Conservation (phyloP, 352 stramenopile species). For the Plasmopara halstedii region DNA sequence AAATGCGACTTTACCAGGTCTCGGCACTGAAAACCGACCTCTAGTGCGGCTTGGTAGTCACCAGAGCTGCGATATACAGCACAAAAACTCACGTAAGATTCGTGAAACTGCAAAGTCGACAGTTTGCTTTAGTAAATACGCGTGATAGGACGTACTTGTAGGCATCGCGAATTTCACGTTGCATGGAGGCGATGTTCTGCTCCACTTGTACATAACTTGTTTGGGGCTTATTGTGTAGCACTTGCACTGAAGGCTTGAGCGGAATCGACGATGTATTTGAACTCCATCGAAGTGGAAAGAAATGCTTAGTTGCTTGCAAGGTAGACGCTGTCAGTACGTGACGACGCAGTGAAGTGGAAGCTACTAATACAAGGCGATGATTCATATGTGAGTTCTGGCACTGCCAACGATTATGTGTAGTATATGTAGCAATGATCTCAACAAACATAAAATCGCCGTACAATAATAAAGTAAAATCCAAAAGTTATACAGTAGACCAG, state of each 20-base stretch:
- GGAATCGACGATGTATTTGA: constrained; percentile 8
- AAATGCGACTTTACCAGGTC: constrained; percentile 70
- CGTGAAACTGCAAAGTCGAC: background rate
- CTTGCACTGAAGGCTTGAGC: constrained; percentile 34
- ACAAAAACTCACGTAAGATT: constrained; percentile 21
- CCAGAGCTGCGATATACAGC: constrained; percentile 30
- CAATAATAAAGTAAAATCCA: too few relatives aligned
- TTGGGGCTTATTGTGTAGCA: constrained; percentile 48
- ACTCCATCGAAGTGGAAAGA: background rate
- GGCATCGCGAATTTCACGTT: constrained; percentile 72
- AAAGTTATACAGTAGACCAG: too few relatives aligned
- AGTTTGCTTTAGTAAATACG: background rate
- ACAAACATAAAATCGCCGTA: too few relatives aligned
- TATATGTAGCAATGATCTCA: too few relatives aligned
- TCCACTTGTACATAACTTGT: constrained; percentile 62
- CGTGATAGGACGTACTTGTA: constrained; percentile 55
- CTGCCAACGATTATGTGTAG: too few relatives aligned
- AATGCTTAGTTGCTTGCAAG: background rate
- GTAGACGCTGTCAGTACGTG: background rate
- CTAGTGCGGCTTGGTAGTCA: constrained; percentile 56
- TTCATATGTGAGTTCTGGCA: too few relatives aligned
- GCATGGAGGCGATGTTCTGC: constrained; percentile 72
- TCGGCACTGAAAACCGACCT: constrained; percentile 58
- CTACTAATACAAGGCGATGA: background rate
- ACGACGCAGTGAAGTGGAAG: constrained; percentile 11